Evolutionary conservation across 225 moss, liverwort and hornwort genomes (phyloP).

Genomic region (Pleurozium schreberi): DNA sequence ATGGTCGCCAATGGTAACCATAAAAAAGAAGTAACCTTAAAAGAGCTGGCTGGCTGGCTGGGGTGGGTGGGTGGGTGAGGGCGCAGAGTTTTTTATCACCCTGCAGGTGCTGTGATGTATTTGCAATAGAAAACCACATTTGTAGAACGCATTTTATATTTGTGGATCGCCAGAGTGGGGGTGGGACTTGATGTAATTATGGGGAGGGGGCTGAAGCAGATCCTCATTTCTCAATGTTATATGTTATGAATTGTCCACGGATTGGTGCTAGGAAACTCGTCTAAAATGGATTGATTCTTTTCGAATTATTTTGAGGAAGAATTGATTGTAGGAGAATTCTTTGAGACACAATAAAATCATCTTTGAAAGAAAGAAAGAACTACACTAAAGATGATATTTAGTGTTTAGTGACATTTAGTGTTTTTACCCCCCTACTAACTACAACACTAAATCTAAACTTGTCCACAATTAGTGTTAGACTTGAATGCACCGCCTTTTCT

Average conservation of each 20-base stretch:
- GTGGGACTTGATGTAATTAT: constrained; percentile 22
- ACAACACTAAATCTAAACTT: too few relatives aligned
- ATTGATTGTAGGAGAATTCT: too few relatives aligned
- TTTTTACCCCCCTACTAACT: too few relatives aligned
- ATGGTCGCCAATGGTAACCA: constrained; percentile 52
- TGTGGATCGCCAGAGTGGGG: constrained; percentile 12
- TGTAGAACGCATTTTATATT: constrained; percentile 39
- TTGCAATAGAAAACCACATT: constrained; percentile 20
- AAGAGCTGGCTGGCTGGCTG: not conserved
- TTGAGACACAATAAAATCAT: not conserved
- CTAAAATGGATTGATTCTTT: not conserved
- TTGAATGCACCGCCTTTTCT: too few relatives aligned
- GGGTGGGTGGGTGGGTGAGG: not conserved
- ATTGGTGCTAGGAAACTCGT: not conserved
- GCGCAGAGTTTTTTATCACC: not conserved
- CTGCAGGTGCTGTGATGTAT: constrained; percentile 11
- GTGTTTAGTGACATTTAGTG: too few relatives aligned
- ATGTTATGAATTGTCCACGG: not conserved
- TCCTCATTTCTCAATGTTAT: constrained; percentile 2
- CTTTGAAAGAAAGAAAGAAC: not conserved
- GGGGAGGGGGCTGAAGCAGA: constrained; percentile 9
- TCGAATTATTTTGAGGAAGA: not conserved
- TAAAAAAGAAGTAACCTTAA: not conserved
- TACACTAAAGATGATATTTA: too few relatives aligned
- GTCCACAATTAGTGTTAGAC: too few relatives aligned